These are phyloP conservation scores for Entomortierella lignicola DNA, from an alignment of 192 early-diverging fungal genomes.

Conservation along the genomic window DNA sequence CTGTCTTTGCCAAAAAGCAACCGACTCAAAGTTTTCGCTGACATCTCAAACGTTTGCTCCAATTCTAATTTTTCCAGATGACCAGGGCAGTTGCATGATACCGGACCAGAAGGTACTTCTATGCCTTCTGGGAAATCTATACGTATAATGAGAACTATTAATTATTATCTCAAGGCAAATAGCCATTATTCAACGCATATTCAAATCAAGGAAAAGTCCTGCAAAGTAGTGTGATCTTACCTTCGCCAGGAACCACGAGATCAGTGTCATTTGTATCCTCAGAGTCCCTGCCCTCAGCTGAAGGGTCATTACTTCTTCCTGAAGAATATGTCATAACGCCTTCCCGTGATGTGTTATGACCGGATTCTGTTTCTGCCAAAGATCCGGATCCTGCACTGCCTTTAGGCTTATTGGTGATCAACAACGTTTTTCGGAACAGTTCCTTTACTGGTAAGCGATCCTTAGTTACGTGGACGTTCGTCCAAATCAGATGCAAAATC, in stretches of 20 bases:
- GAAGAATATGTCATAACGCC: slow-evolving; percentile 11
- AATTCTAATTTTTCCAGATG: slow-evolving; percentile 73
- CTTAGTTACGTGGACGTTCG: slow-evolving; percentile 35
- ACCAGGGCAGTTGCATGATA: slow-evolving; percentile 71
- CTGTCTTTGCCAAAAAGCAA: slow-evolving; percentile 67
- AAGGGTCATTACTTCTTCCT: not conserved
- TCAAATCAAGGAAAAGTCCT: not conserved
- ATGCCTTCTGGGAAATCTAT: slow-evolving; percentile 64
- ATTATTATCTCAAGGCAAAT: not conserved
- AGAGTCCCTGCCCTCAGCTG: not conserved
- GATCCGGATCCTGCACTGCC: slow-evolving; percentile 50
- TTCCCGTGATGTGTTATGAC: slow-evolving; percentile 28
- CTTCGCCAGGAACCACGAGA: slow-evolving; percentile 29
- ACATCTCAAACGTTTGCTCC: slow-evolving; percentile 62
- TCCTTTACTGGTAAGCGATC: slow-evolving; percentile 48
- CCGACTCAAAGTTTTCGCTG: slow-evolving; percentile 72
- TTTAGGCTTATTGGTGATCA: slow-evolving; percentile 46
- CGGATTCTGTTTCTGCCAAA: slow-evolving; percentile 43
- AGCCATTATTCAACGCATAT: not conserved
- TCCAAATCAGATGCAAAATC: slow-evolving; percentile 50
- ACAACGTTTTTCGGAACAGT: slow-evolving; percentile 25
- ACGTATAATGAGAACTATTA: not conserved
- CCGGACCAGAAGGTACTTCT: slow-evolving; percentile 58
- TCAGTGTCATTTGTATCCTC: slow-evolving; percentile 22
- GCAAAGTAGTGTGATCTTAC: not conserved